These are phyloP conservation scores for Globisporangium okanoganense DNA, from an alignment of 352 stramenopile genomes.

Conservation along the genomic window DNA sequence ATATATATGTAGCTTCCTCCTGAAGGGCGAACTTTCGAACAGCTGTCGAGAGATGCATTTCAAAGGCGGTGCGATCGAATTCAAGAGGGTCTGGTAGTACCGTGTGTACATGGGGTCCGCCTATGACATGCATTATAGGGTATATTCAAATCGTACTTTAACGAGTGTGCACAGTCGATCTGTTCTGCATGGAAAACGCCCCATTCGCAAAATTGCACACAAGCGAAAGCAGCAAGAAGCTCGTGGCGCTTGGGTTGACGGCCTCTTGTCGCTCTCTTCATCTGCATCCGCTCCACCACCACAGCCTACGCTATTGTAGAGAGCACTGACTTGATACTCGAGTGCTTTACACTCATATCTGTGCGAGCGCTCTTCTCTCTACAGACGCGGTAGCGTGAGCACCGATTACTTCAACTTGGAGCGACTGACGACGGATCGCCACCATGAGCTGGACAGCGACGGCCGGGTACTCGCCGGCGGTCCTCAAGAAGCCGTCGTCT, in stretches of 20 bases:
- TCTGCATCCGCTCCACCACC: no score
- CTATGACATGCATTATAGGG: no score
- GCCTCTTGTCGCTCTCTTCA: not conserved
- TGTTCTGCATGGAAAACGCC: not conserved
- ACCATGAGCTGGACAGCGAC: constrained; percentile 29
- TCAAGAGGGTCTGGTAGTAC: no score
- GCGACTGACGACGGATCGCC: no score
- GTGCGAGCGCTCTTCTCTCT: not conserved
- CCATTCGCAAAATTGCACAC: constrained; percentile 1
- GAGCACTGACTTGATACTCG: not conserved
- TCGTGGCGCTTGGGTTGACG: not conserved
- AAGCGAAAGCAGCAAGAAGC: not conserved
- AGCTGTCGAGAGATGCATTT: no score
- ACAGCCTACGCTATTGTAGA: not conserved
- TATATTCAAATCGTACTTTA: not conserved
- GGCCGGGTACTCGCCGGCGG: constrained; percentile 19
- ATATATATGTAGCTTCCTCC: not conserved
- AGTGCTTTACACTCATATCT: not conserved
- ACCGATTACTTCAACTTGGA: constrained; percentile 14
- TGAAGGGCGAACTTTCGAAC: no score
- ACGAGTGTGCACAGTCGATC: not conserved
- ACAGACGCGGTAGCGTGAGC: not conserved
- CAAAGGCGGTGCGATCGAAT: no score
- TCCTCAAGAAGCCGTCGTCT: constrained; percentile 20
- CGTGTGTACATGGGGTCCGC: no score